Base-by-base conservation (phyloP, 768 basidiomycete species). In the Cantharellus cinnabarinus region DNA sequence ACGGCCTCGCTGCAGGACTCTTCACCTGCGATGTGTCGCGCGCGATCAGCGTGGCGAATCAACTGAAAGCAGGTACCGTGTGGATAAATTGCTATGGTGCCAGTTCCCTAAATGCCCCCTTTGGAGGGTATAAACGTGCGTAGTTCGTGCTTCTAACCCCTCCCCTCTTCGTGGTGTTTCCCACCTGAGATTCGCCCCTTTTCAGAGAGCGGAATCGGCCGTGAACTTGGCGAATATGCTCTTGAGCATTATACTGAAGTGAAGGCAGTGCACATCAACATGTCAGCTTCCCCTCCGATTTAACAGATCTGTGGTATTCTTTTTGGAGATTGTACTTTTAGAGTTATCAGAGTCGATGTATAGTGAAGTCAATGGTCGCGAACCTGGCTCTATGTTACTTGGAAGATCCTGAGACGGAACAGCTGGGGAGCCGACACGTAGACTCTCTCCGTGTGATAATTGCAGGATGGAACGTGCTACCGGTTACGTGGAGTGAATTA, bases 1-100 rank as follows among this genome's bases (percentile, higher is more conserved):
- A 91, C 69, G 93, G 93, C 60, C 79, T 95, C 51, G 89, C 89
- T 10, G 81, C 85, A 2, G 84, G 85, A 4, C 80, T 98, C 58
- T 95, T 91, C 75, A 81, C 85, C 41, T 74, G 79, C 38, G 66
- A 76, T 66, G 67, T 75, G 64, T 63, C 65, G 35, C 64, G 71
- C 44, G 74, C 72, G 3, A 65, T 73, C 60, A 62, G 64, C 39
- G 67, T 70, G 37, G 70, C 74, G 29, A 63, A 68, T 55, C 62
- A 63, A 58, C 65, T 76, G 41, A 67, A 74, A 56, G 70, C 73
- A 20, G 74, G 74, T 50, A 72, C 72, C 35, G 68, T 68, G 48
- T 67, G 66, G 60, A 60, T 64, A 41, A 65, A 65, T 58, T 60
- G 57, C 50, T 67, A 67, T 62, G 66, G 67, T 64, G 41, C 59